Evolutionary conservation across 192 early-diverging fungal species (phyloP), one percentile per base, ranked within the genome.

Genomic region (Entophlyctis luteolus): DNA sequence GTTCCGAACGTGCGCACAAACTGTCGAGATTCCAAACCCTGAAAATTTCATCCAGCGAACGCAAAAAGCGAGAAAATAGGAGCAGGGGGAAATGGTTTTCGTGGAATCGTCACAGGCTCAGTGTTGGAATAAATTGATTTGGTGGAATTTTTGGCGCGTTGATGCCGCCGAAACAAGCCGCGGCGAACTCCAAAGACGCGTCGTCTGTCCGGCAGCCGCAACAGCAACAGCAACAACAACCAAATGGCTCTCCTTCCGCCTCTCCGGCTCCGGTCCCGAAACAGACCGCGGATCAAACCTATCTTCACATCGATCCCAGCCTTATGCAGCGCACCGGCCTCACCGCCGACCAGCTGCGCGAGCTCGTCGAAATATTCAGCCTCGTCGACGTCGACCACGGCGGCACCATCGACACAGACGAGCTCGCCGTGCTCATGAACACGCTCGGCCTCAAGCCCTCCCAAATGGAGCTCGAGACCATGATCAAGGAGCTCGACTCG

Each of bases 361-460:
- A 84, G 54, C 62, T 84, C 33, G 72, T 73, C 31, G 83, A 84
- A 68, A 83, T 83, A 48, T 84, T 84, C 55, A 72, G 67, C 6
- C 63, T 84, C 27, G 83, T 84, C n/a, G 83, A 84, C 71, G 73
- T 76, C 25, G 83, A 84, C 48, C 76, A 82, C 42, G 83, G 83
- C 4, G 58, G 58, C 14, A 60, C 58, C 10, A 60, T 60, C 25
- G 20, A n/a, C 3, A 60, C 58, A 5, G 58, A 60, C 35, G 83
- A 84, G 66, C 63, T 84, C 48, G 79, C 63, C 27, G 65, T 70
- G 25, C 59, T 84, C 63, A 84, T 84, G 83, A 75, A 72, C 45
- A 84, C 83, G 8, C 49, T 84, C 2, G 83, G 80, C 0, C 67
- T 82, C 55, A 36, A 74, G 29, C 75, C 77, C 3, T 71, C 72